A percentile compares a stretch with the other conserved stretches of the same genome.
Evolutionary conservation across 768 basidiomycete genomes (phyloP).

Genomic region (Gloeopeniophorella convolvens): DNA sequence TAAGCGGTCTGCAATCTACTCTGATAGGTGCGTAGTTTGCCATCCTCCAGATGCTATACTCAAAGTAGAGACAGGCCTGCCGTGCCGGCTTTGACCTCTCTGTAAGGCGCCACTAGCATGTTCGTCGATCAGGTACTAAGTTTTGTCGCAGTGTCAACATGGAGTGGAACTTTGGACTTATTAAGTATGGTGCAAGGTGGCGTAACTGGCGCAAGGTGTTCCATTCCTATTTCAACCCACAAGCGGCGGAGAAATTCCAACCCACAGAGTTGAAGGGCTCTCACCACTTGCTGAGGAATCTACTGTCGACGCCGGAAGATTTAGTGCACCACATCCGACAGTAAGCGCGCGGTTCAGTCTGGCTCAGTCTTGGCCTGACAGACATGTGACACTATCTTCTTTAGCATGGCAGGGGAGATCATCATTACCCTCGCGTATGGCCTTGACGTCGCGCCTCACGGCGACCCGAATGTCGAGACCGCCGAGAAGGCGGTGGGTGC

Average conservation of each 20-base stretch:
- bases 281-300: constrained; percentile 27
- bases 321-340: constrained; percentile 32
- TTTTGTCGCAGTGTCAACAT: constrained; percentile 32
- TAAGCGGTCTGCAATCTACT: constrained; percentile 2
- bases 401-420: constrained; percentile 5
- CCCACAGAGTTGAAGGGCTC: constrained; percentile 9
- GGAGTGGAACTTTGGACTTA: constrained; percentile 35
- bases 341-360: no score
- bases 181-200: constrained; percentile 38
- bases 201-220: constrained; percentile 36
- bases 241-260: constrained; percentile 23
- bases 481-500: constrained; percentile 15
- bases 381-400: no score
- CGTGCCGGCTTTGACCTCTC: constrained; percentile 1
- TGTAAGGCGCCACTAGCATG: background rate
- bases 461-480: constrained; percentile 10
- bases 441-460: constrained; percentile 8
- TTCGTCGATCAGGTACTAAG: background rate
- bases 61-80: background rate
- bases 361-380: no score
- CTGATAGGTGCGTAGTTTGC: constrained; percentile 6
- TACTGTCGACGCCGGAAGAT: constrained; percentile 32
- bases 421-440: constrained; percentile 18
- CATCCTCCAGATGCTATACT: background rate
- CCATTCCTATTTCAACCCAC: constrained; percentile 35